Percentiles rank a stretch among this genome's conserved stretches.
phyloP scores from a whole-genome alignment of 1,284 basidiomycete species.

The Cryptococcus maquisensis region DNA sequence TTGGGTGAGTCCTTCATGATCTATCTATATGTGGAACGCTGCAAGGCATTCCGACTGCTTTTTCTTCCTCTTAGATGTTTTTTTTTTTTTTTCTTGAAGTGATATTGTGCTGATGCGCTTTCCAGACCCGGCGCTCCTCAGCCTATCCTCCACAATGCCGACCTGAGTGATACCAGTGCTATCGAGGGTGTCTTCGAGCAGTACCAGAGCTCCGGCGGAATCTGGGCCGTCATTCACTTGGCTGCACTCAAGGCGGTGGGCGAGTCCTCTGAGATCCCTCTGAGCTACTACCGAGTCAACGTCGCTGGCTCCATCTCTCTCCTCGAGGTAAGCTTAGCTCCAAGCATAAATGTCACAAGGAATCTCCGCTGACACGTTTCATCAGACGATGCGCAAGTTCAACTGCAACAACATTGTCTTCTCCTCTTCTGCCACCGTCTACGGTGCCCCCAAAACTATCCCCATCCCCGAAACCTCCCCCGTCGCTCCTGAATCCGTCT shows the following conservation, averaged over 20 bases:
- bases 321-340: conserved; percentile 52
- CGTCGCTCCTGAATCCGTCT: conserved; percentile 83
- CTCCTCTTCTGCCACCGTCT: conserved; percentile 98
- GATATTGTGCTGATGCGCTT: background rate
- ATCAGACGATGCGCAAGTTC: conserved; percentile 78
- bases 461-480: conserved; percentile 93
- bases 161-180: conserved; percentile 68
- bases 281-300: conserved; percentile 90
- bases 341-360: background rate
- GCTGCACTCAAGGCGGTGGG: conserved; percentile 98
- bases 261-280: conserved; percentile 89
- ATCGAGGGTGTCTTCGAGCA: conserved; percentile 73
- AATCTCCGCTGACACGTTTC: background rate
- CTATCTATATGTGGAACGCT: background rate
- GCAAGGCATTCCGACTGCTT: conserved; percentile 35
- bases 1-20: conserved; percentile 42
- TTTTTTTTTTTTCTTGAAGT: background rate
- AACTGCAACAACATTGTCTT: conserved; percentile 85
- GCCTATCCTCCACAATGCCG: conserved; percentile 54
- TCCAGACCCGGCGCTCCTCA: conserved; percentile 49
- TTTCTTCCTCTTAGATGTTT: background rate
- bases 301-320: conserved; percentile 78
- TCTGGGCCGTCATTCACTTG: conserved; percentile 95
- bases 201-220: conserved; percentile 72
- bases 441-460: conserved; percentile 85